Percentiles rank a stretch among this genome's conserved stretches.
These are phyloP conservation scores for Arxiozyma heterogenica DNA, from an alignment of 1,139 yeast species.

Conservation along the genomic window DNA sequence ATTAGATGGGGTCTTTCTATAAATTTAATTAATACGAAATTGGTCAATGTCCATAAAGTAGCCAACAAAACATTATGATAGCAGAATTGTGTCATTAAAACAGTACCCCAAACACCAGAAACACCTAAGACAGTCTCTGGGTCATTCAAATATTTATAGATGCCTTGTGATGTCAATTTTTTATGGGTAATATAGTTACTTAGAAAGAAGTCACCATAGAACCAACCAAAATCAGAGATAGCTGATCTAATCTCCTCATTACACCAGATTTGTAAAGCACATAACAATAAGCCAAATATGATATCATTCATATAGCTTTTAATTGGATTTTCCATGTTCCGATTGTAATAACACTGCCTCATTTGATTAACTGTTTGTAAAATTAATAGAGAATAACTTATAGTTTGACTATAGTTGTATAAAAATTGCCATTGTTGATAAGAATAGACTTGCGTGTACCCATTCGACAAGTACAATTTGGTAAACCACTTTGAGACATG, in stretches of 20 bases:
- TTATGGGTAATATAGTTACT: conserved; percentile 40
- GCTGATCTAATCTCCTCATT: conserved; percentile 62
- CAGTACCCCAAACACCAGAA: conserved; percentile 76
- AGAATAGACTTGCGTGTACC: conserved; percentile 58
- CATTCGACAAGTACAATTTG: conserved; percentile 55
- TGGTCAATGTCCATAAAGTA: conserved; percentile 55
- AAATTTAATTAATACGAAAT: conserved; percentile 58
- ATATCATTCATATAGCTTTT: conserved; percentile 17
- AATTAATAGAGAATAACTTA: conserved; percentile 35
- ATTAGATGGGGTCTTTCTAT: conserved; percentile 78
- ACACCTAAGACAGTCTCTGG: conserved; percentile 80
- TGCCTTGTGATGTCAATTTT: conserved; percentile 66
- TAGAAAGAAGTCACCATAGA: conserved; percentile 78
- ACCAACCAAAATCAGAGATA: conserved; percentile 83
- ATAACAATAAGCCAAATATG: conserved; percentile 50
- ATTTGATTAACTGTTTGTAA: conserved; percentile 28
- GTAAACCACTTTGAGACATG: conserved; percentile 59
- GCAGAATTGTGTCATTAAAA: conserved; percentile 50
- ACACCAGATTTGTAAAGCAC: conserved; percentile 63
- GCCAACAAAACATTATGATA: conserved; percentile 49
- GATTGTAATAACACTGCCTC: conserved; percentile 17
- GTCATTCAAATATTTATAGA: conserved; percentile 73
- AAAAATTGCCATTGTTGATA: conserved; percentile 70
- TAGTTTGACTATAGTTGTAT: conserved; percentile 44
- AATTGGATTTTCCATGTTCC: conserved; percentile 24